Conservation (phyloP, 352 stramenopile species). For the Phytophthora colocasiae region DNA sequence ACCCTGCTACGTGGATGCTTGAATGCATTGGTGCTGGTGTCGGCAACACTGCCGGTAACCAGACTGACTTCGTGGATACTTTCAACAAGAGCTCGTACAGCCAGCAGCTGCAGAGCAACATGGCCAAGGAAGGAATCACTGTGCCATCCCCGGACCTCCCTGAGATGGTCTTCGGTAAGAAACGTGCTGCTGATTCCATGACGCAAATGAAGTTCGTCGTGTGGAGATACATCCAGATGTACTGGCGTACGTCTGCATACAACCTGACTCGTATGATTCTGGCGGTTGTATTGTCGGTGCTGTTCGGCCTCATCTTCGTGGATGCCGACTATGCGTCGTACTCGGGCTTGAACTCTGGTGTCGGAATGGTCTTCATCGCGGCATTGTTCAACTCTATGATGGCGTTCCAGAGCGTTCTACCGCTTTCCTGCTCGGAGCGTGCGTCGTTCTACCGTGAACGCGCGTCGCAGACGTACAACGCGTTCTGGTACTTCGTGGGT, state of each 20-base stretch:
- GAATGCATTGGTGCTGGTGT: slow-evolving; percentile 55
- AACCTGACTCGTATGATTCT: slow-evolving; percentile 71
- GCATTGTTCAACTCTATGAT: slow-evolving; percentile 70
- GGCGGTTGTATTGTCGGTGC: slow-evolving; percentile 58
- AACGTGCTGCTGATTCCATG: slow-evolving; percentile 25
- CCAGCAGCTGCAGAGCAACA: slow-evolving; percentile 10
- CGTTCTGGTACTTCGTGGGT: slow-evolving; percentile 69
- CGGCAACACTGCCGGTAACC: slow-evolving; percentile 16
- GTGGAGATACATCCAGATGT: slow-evolving; percentile 35
- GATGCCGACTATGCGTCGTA: slow-evolving; percentile 38
- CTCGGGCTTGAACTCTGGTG: slow-evolving; percentile 38
- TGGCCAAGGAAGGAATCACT: slow-evolving; percentile 37
- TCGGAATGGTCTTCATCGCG: slow-evolving; percentile 85
- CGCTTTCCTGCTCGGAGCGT: slow-evolving; percentile 82
- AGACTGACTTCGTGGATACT: slow-evolving; percentile 27
- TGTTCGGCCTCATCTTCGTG: slow-evolving; percentile 79
- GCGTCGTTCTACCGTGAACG: slow-evolving; percentile 80
- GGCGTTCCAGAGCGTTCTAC: slow-evolving; percentile 68
- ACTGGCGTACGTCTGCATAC: slow-evolving; percentile 71
- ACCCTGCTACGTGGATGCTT: slow-evolving; percentile 39
- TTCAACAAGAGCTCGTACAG: slow-evolving; percentile 28
- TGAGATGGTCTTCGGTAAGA: slow-evolving; percentile 37
- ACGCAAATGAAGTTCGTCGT: slow-evolving; percentile 42
- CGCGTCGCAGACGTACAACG: slow-evolving; percentile 83
- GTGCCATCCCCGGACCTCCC: slow-evolving; percentile 16